Conservation (phyloP, 2,329 filamentous ascomycete species). For the Pestalotiopsis sp. region DNA sequence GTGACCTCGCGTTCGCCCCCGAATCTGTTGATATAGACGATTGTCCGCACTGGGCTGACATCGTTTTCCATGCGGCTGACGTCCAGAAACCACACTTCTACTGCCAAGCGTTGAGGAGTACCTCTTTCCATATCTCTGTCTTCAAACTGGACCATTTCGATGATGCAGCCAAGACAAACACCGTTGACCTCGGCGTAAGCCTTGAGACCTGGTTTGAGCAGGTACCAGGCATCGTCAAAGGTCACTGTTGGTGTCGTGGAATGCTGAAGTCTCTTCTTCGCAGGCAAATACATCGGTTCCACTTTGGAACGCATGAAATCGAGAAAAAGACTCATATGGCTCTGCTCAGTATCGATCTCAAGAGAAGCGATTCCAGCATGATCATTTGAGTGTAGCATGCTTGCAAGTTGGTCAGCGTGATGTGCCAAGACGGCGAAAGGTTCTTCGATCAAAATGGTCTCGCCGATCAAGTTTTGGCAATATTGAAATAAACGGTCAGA, state of each 20-base stretch:
- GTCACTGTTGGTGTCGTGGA: neutral
- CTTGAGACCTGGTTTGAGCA: neutral
- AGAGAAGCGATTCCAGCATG: too few relatives aligned
- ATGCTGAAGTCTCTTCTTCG: neutral
- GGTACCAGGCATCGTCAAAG: neutral
- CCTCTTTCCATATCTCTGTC: accelerated
- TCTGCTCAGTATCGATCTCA: neutral
- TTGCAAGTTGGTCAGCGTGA: too few relatives aligned
- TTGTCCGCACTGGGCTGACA: neutral
- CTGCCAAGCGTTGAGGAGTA: neutral
- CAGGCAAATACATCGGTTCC: accelerated
- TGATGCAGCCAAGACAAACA: neutral
- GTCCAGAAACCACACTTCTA: neutral
- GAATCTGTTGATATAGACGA: neutral
- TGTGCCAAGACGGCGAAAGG: too few relatives aligned
- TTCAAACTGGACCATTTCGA: neutral
- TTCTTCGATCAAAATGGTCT: too few relatives aligned
- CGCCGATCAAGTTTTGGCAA: too few relatives aligned
- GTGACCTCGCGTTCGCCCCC: neutral
- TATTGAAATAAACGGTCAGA: too few relatives aligned
- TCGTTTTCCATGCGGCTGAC: accelerated
- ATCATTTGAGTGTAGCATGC: too few relatives aligned
- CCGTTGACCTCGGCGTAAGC: neutral
- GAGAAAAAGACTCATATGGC: neutral
- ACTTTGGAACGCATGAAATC: neutral